Conservation (phyloP, 176 grass and related monocot species). For the Poa pratensis region DNA sequence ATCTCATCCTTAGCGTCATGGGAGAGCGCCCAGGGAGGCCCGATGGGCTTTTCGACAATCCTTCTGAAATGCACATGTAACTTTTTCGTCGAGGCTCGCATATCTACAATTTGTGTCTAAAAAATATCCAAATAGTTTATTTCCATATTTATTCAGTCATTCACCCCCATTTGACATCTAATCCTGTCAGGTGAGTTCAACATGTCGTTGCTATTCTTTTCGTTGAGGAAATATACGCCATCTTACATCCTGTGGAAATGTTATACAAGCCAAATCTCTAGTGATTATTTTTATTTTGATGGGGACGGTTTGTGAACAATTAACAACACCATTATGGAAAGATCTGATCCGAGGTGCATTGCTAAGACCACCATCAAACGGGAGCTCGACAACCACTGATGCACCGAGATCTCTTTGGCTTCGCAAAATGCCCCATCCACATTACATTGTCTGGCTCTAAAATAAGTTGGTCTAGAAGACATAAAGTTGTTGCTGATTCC, state of each 20-base stretch:
- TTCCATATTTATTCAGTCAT: too few species aligned
- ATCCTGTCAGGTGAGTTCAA: neutral
- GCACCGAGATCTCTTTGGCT: conserved; percentile 17
- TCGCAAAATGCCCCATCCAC: neutral
- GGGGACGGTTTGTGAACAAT: neutral
- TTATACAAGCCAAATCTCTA: neutral
- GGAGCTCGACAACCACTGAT: conserved; percentile 29
- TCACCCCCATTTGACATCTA: too few species aligned
- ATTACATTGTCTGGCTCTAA: neutral
- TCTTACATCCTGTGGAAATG: neutral
- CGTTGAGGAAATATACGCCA: neutral
- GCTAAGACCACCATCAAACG: neutral
- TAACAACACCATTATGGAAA: neutral
- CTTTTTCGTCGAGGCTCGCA: too few species aligned
- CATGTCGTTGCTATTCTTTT: neutral
- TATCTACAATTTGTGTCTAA: too few species aligned
- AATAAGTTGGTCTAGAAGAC: neutral
- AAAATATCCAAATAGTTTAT: too few species aligned
- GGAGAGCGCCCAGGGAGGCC: too few species aligned
- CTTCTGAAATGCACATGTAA: too few species aligned
- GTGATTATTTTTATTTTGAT: neutral
- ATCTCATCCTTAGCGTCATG: too few species aligned
- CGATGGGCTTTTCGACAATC: too few species aligned
- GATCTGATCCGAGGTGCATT: neutral
- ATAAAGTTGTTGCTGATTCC: conserved; percentile 3